phyloP scores from a whole-genome alignment of 108 stramenopile genomes.

The Fistulifera solaris region DNA sequence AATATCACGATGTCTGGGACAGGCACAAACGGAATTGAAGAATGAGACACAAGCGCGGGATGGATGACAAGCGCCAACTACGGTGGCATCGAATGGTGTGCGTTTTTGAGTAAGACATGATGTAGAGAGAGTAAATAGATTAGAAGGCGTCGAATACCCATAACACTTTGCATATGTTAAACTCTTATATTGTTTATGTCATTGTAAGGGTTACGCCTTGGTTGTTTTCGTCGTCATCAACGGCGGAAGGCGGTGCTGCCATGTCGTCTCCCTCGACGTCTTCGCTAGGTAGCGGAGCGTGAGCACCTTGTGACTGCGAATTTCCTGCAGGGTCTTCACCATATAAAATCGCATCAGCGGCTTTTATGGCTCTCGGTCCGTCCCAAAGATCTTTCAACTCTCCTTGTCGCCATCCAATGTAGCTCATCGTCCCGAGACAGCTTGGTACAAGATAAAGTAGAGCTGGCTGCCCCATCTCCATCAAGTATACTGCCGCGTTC shows the following conservation, averaged over 20 bases:
- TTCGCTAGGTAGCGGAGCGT: slow-evolving; percentile 6
- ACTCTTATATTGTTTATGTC: too few species aligned
- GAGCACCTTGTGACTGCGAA: not conserved
- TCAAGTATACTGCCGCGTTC: slow-evolving; percentile 79
- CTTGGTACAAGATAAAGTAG: slow-evolving; percentile 87
- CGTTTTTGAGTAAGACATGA: too few species aligned
- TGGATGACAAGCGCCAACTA: too few species aligned
- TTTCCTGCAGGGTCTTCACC: slow-evolving; percentile 11
- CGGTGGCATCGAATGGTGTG: too few species aligned
- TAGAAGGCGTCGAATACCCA: too few species aligned
- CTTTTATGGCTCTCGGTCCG: slow-evolving; percentile 51
- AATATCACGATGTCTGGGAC: too few species aligned
- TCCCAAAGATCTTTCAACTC: slow-evolving; percentile 68
- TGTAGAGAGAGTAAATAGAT: too few species aligned
- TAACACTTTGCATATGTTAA: too few species aligned
- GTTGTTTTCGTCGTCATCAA: not conserved
- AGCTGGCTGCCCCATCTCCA: slow-evolving; percentile 85
- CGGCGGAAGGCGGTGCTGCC: slow-evolving; percentile 1
- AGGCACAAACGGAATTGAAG: too few species aligned
- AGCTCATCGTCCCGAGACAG: slow-evolving; percentile 73
- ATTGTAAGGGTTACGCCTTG: too few species aligned
- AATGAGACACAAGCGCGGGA: too few species aligned
- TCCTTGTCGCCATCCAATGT: slow-evolving; percentile 41
- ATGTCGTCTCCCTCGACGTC: slow-evolving; percentile 1
- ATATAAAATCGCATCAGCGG: slow-evolving; percentile 49